Evolutionary conservation across 2,329 filamentous ascomycete genomes (phyloP), one percentile per base, ranked within the genome.

Genomic region (Colletotrichum coccodes): DNA sequence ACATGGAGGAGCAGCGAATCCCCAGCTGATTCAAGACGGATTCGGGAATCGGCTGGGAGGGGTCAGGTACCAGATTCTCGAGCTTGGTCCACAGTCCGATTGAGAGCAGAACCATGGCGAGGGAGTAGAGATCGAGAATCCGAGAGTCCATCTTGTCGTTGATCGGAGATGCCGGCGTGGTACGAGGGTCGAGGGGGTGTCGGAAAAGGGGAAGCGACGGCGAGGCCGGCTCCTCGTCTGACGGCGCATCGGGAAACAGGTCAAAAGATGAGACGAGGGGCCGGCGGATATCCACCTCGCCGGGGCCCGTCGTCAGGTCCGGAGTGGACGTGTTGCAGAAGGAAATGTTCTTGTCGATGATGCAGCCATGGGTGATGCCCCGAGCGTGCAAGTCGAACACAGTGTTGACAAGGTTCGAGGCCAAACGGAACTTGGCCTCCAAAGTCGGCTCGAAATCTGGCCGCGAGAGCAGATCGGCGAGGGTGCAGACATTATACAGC

Each of bases 191-290:
- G 3, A 92, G 82, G 0, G 91, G 90, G 75, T 94, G 92, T n/a
- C 88, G 87, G 77, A 92, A 91, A 16, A 91, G 77, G 1, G 80
- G 79, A 38, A 80, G 79, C 4, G 75, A 69, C 1, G 70, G 64
- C 4, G 74, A 74, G 1, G 76, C 67, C 1, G 74, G 71, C 21
- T 74, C 72, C 16, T 77, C 76, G 9, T 78, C 76, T 18, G 81
- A 81, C 2, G 80, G 75, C 7, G 79, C 78, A n/a, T 83, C 82
- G 3, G 82, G 89, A 75, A 95, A 95, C 3, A 94, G 79, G 71
- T 95, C 92, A 72, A 94, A 95, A 0, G 91, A 91, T 1, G 91
- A 91, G 49, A 94, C 81, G 4, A 93, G 85, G 2, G 92, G 92
- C 9, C 89, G 85, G 26, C 92, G 85, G 56, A 94, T 85, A 64